Conservation (phyloP, 139 green algal genomes). For the Picochlorum sp. region DNA sequence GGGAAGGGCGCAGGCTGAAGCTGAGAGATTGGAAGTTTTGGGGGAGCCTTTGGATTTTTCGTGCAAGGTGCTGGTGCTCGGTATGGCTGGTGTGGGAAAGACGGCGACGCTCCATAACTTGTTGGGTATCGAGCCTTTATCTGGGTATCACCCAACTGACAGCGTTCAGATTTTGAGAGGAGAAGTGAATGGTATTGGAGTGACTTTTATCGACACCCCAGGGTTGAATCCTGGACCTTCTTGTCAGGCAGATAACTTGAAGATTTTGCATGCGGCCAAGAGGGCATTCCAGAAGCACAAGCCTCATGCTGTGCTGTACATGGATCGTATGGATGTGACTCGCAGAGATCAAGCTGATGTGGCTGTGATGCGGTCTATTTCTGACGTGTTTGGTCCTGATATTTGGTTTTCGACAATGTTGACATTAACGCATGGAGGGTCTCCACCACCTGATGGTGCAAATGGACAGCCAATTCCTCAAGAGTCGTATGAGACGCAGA, state of each 20-base stretch:
- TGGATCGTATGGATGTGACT: constrained; percentile 61
- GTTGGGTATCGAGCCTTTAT: constrained; percentile 29
- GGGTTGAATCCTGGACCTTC: constrained; percentile 41
- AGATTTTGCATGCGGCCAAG: constrained; percentile 26
- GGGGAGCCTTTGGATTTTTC: constrained; percentile 27
- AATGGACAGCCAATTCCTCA: constrained; percentile 41
- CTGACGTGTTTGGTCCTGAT: constrained; percentile 48
- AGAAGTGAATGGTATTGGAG: constrained; percentile 44
- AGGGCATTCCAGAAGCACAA: constrained; percentile 37
- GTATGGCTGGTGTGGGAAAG: constrained; percentile 64
- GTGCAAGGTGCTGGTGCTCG: constrained; percentile 65
- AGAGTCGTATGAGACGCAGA: constrained; percentile 59
- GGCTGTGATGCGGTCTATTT: constrained; percentile 52
- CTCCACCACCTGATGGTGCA: constrained; percentile 53
- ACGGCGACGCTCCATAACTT: constrained; percentile 57
- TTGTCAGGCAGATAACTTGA: background rate
- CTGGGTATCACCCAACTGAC: constrained; percentile 19
- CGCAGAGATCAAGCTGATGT: constrained; percentile 26
- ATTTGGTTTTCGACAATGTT: constrained; percentile 69
- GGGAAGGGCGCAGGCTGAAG: constrained; percentile 15
- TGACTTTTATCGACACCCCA: constrained; percentile 76
- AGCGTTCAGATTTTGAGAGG: constrained; percentile 30
- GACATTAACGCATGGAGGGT: constrained; percentile 61
- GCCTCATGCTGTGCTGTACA: constrained; percentile 65
- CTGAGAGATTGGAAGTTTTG: constrained; percentile 28